A percentile compares a stretch with the other conserved stretches of the same genome.
phyloP scores from a whole-genome alignment of 768 basidiomycete species.

The Lactifluus subvellereus region DNA sequence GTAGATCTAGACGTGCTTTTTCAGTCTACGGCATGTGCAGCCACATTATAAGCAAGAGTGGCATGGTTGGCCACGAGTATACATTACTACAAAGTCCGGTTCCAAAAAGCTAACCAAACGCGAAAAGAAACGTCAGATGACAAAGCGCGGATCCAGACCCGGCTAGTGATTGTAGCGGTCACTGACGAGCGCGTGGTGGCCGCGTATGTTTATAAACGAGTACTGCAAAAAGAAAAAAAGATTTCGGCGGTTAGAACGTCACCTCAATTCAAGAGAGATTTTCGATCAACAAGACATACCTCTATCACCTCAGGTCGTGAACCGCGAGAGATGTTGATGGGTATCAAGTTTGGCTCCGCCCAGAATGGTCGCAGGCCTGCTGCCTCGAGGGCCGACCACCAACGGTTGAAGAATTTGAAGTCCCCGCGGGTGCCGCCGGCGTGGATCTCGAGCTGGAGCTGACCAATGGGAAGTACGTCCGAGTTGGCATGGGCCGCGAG shows the following conservation, averaged over 20 bases:
- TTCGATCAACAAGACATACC: conserved; percentile 26
- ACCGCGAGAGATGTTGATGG: conserved; percentile 36
- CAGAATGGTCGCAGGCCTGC: conserved; percentile 39
- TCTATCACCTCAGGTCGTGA: conserved; percentile 37
- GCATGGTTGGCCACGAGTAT: too few relatives aligned
- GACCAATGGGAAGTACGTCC: conserved; percentile 53
- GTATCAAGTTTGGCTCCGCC: conserved; percentile 50
- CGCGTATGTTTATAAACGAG: conserved; percentile 24
- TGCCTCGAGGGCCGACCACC: conserved; percentile 64
- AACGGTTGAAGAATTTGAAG: conserved; percentile 49
- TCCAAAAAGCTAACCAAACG: too few relatives aligned
- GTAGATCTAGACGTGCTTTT: too few relatives aligned
- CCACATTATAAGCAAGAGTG: too few relatives aligned
- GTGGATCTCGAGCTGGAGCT: conserved; percentile 67
- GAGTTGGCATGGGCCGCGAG: conserved; percentile 32
- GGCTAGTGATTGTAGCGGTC: neutral
- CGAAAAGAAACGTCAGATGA: too few relatives aligned
- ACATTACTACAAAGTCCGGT: too few relatives aligned
- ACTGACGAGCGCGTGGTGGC: neutral
- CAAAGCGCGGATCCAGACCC: neutral
- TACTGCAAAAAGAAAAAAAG: conserved; percentile 33
- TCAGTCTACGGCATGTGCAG: too few relatives aligned
- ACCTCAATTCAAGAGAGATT: too few relatives aligned
- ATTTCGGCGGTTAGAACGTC: neutral
- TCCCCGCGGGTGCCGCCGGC: conserved; percentile 27